These are phyloP conservation scores for Venturia aucupariae DNA, from an alignment of 2,329 filamentous ascomycete species.

Conservation along the genomic window DNA sequence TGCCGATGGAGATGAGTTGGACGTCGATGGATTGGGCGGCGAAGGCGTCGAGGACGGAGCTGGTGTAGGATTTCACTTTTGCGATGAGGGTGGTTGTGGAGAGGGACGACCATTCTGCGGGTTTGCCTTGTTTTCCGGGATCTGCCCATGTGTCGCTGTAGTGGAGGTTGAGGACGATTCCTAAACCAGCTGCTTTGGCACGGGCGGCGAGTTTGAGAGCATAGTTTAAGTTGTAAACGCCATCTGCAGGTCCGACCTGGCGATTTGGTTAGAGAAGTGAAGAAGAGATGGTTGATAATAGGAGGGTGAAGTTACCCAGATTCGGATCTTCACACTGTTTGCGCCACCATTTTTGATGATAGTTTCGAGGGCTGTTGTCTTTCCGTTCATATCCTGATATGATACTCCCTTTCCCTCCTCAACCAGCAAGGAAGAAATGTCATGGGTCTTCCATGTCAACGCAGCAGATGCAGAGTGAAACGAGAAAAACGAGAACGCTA, in stretches of 20 bases:
- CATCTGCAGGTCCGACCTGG: slow-evolving; percentile 54
- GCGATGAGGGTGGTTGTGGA: slow-evolving; percentile 49
- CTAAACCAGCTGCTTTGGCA: slow-evolving; percentile 53
- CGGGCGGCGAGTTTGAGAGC: slow-evolving; percentile 59
- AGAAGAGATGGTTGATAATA: not conserved
- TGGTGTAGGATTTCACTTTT: slow-evolving; percentile 61
- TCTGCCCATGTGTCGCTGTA: slow-evolving; percentile 65
- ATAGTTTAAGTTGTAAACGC: slow-evolving; percentile 60
- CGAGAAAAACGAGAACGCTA: not conserved
- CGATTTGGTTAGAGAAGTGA: not conserved
- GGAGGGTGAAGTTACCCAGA: not conserved
- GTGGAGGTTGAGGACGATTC: slow-evolving; percentile 55
- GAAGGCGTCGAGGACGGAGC: slow-evolving; percentile 52
- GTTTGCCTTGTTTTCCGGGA: slow-evolving; percentile 51
- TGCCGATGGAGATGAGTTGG: slow-evolving; percentile 60
- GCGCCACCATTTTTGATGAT: slow-evolving; percentile 9
- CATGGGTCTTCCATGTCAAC: slow-evolving; percentile 10
- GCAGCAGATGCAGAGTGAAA: not conserved
- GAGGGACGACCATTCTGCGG: slow-evolving; percentile 52
- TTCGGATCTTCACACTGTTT: slow-evolving; percentile 12
- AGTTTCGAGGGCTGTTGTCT: not conserved
- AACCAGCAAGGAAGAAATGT: slow-evolving; percentile 11
- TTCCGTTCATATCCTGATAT: slow-evolving; percentile 5
- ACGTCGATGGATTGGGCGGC: slow-evolving; percentile 44
- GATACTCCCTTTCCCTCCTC: not conserved